These are phyloP conservation scores for Usnea hakonensis DNA, from an alignment of 495 filamentous ascomycete genomes.

Conservation along the genomic window DNA sequence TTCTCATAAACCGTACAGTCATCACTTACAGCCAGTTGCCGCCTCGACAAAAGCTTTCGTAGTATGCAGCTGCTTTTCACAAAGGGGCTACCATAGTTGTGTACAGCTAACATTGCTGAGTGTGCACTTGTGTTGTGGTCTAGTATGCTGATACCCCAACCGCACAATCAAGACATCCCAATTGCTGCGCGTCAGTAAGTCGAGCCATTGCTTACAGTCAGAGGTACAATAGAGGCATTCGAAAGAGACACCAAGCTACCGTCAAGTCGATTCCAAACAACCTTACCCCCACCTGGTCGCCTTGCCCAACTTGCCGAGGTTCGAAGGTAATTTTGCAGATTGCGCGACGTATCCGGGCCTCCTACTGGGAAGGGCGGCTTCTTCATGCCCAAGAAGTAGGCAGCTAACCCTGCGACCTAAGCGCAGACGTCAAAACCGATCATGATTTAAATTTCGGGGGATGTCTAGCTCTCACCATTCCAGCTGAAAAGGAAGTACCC, in stretches of 20 bases:
- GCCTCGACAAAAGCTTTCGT: too few species aligned
- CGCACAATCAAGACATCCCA: too few species aligned
- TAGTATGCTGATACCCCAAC: too few species aligned
- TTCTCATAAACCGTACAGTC: too few species aligned
- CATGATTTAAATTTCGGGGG: not conserved
- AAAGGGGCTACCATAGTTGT: too few species aligned
- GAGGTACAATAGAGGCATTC: not conserved
- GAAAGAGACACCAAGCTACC: not conserved
- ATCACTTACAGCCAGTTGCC: too few species aligned
- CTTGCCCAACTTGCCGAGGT: slow-evolving; percentile 6
- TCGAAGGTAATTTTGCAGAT: not conserved
- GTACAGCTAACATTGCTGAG: too few species aligned
- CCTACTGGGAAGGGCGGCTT: slow-evolving; percentile 5
- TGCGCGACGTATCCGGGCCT: not conserved
- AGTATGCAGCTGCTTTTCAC: too few species aligned
- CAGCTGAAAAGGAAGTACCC: slow-evolving; percentile 13
- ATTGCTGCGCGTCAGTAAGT: not conserved
- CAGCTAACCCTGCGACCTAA: slow-evolving; percentile 13
- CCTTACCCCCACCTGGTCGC: not conserved
- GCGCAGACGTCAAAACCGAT: not conserved
- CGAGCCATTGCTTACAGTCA: not conserved
- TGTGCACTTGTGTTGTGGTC: too few species aligned
- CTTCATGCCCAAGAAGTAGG: slow-evolving; percentile 12
- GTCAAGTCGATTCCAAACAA: slow-evolving; percentile 10
- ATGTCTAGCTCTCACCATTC: not conserved